Base-by-base conservation (phyloP, 1,139 yeast species). In the Taphrina wiesneri region DNA sequence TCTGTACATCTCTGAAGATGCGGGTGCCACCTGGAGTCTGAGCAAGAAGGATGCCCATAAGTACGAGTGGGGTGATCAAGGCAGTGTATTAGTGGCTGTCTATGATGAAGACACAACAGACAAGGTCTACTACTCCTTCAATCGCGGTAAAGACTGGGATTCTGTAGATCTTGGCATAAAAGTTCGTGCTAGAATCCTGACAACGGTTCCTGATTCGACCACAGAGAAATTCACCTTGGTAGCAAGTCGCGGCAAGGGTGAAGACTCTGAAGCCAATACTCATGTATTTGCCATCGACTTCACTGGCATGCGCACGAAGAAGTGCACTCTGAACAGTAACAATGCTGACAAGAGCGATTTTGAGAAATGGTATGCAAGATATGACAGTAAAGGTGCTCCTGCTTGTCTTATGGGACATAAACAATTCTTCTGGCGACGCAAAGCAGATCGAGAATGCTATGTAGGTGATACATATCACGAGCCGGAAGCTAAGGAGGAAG, bases 31-130 rank as follows among this genome's bases (percentile, higher is more conserved):
- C 0, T 91, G 97, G 97, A 76, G 75, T 47, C 74, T 79, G 67
- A 83, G 85, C 0, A 72, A 85, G 28, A 83, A 84, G 47, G 82
- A 79, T 47, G 85, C 91, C 1, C 79, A 85, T 54, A 73, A 80
- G 3, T 86, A 83, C 70, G 80, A 87, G 0, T 87, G 86, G 77
- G 96, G 95, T 65, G 96, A 90, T 75, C 83, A 84, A 67, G 97
- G 96, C 60, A 90, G 90, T 74, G 75, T 90, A 3, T 82, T 90
- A 52, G 77, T 88, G 1, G 90, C 91, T 1, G 78, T 85, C 5
- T 86, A 86, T 19, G 80, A 76, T 59, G 71, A 68, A 17, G 73
- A 71, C 13, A 63, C 68, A 19, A 68, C 74, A 11, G 70, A 70
- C 53, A 68, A 70, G 13, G 69, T 75, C 15, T 79, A 78, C 68